phyloP scores from a whole-genome alignment of 1,284 basidiomycete genomes.

The Ustilago esculenta region DNA sequence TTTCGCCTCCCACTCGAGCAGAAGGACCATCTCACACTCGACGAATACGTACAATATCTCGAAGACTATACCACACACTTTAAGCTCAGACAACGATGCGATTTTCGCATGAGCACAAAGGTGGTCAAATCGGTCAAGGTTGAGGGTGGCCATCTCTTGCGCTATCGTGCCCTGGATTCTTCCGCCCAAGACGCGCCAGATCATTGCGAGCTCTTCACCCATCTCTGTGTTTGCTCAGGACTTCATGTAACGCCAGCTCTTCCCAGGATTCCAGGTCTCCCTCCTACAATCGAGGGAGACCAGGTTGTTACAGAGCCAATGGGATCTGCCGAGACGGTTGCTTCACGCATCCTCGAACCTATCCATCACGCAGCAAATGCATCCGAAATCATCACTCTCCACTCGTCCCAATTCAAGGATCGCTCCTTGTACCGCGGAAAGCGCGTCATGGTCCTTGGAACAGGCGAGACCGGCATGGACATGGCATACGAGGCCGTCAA shows the following conservation, averaged over 20 bases:
- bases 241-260: conserved; percentile 52
- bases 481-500: conserved; percentile 72
- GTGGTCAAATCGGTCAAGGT: conserved; percentile 43
- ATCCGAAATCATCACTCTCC: conserved; percentile 49
- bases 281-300: conserved; percentile 32
- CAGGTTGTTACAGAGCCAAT: conserved; percentile 30
- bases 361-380: conserved; percentile 27
- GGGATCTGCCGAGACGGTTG: conserved; percentile 20
- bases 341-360: conserved; percentile 27
- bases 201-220: conserved; percentile 39
- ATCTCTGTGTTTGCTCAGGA: conserved; percentile 54
- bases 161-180: conserved; percentile 8
- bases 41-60: conserved; percentile 74
- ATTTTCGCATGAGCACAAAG: conserved; percentile 40
- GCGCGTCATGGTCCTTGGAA: conserved; percentile 54
- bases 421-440: conserved; percentile 53
- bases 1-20: conserved; percentile 72
- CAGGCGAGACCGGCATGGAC: conserved; percentile 77
- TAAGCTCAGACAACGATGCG: conserved; percentile 64
- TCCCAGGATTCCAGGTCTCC: conserved; percentile 50
- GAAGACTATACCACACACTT: conserved; percentile 72
- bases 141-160: conserved; percentile 34
- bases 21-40: conserved; percentile 74
- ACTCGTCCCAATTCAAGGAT: conserved; percentile 56
- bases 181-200: background rate